Percentiles rank a stretch among this genome's conserved stretches.
phyloP scores from a whole-genome alignment of 495 filamentous ascomycete genomes.

The Emericellopsis terricola region DNA sequence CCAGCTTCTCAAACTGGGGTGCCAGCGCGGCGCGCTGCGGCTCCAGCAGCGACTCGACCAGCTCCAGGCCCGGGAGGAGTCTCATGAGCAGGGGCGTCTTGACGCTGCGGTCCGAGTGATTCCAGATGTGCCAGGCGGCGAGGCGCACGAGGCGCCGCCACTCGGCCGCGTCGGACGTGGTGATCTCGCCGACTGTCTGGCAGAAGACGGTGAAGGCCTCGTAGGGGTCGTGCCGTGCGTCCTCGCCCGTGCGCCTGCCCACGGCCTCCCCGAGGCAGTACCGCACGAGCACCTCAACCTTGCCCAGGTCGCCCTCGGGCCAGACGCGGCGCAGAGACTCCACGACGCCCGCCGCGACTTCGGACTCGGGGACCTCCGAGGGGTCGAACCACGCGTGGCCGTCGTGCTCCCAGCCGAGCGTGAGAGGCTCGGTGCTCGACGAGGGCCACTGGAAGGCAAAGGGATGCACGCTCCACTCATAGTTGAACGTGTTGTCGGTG shows the following conservation, averaged over 20 bases:
- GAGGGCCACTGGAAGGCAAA: slow-evolving; percentile 38
- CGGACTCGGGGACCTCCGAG: slow-evolving; percentile 16
- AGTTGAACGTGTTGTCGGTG: slow-evolving; percentile 27
- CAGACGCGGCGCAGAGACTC: slow-evolving; percentile 39
- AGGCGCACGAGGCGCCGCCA: slow-evolving; percentile 39
- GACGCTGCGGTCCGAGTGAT: slow-evolving; percentile 44
- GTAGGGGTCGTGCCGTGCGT: slow-evolving; percentile 33
- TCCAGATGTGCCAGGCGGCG: slow-evolving; percentile 45
- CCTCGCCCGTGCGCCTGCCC: slow-evolving; percentile 31
- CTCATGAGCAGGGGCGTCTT: neutral
- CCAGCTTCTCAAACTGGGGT: neutral
- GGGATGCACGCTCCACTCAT: slow-evolving; percentile 45
- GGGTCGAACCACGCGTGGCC: slow-evolving; percentile 38
- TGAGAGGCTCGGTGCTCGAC: slow-evolving; percentile 11
- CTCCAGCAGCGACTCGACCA: neutral
- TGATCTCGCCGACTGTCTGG: slow-evolving; percentile 7
- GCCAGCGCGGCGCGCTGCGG: neutral
- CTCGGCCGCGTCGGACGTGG: slow-evolving; percentile 6
- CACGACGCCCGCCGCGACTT: slow-evolving; percentile 27
- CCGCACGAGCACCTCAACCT: slow-evolving; percentile 11
- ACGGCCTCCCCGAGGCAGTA: slow-evolving; percentile 25
- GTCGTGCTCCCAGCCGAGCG: slow-evolving; percentile 46
- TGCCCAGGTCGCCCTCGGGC: slow-evolving; percentile 29
- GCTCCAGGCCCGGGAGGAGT: neutral
- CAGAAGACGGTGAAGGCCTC: slow-evolving; percentile 7